A percentile compares a stretch with the other conserved stretches of the same genome.
Evolutionary conservation across 768 basidiomycete species (phyloP).

Genomic region (Collybiopsis luxurians): DNA sequence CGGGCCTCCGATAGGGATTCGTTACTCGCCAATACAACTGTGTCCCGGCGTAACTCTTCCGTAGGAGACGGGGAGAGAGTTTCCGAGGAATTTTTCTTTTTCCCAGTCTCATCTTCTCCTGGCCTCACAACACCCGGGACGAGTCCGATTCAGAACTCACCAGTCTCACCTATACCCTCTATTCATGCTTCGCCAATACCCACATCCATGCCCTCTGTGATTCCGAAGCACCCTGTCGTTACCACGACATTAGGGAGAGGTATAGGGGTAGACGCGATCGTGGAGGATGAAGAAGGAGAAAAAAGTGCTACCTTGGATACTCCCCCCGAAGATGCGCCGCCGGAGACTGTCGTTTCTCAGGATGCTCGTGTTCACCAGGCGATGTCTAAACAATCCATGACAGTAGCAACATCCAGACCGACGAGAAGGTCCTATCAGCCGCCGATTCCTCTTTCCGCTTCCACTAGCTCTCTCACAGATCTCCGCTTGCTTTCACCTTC

Average conservation of each 20-base stretch:
- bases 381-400: neutral
- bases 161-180: neutral
- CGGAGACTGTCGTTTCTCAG: too few species aligned
- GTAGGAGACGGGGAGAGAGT: neutral
- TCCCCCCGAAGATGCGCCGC: too few species aligned
- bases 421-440: neutral
- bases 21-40: neutral
- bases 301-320: neutral
- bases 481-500: neutral
- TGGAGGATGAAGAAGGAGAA: constrained; percentile 10
- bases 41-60: neutral
- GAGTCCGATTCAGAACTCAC: neutral
- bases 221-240: neutral
- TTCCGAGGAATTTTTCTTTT: constrained; percentile 3
- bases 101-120: neutral
- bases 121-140: neutral
- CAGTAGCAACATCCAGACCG: neutral
- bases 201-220: neutral
- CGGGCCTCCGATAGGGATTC: neutral
- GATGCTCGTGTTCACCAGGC: neutral
- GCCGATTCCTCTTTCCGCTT: neutral
- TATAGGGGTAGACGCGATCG: neutral
- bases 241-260: neutral
- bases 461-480: neutral
- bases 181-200: neutral